These are phyloP conservation scores for Pholiota adiposa DNA, from an alignment of 1,284 basidiomycete genomes.

Conservation along the genomic window DNA sequence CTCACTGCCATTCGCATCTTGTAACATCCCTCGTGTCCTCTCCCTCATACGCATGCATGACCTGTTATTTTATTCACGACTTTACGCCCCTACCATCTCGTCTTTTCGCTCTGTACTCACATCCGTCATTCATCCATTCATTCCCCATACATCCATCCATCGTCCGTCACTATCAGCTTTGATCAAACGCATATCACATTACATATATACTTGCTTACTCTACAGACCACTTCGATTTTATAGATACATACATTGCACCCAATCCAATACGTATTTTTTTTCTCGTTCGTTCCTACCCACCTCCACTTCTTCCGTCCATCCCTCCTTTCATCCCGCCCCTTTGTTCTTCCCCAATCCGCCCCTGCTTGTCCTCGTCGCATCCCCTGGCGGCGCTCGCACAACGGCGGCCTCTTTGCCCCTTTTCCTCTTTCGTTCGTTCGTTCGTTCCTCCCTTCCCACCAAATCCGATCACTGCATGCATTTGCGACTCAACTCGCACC, in stretches of 20 bases:
- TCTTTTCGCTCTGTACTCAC: not conserved
- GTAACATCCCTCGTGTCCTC: not conserved
- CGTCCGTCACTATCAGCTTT: not conserved
- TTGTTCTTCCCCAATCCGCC: not conserved
- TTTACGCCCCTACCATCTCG: not conserved
- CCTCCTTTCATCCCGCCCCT: not conserved
- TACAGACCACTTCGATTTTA: not conserved
- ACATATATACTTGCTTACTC: slow-evolving; percentile 3
- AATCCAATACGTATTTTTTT: not conserved
- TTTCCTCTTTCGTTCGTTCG: not conserved
- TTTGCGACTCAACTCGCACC: slow-evolving; percentile 41
- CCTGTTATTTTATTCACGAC: slow-evolving; percentile 7
- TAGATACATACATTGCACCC: not conserved
- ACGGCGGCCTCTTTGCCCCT: not conserved
- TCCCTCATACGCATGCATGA: not conserved
- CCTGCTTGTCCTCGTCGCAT: not conserved
- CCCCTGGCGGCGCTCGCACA: not conserved
- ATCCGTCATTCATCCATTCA: not conserved
- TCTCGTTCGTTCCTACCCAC: not conserved
- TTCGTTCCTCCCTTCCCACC: not conserved
- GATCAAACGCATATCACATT: not conserved
- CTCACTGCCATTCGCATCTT: not conserved
- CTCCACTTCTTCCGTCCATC: not conserved
- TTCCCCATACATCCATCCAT: not conserved
- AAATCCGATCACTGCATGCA: slow-evolving; percentile 8